phyloP scores from a whole-genome alignment of 352 stramenopile genomes.

The Pythium biforme region DNA sequence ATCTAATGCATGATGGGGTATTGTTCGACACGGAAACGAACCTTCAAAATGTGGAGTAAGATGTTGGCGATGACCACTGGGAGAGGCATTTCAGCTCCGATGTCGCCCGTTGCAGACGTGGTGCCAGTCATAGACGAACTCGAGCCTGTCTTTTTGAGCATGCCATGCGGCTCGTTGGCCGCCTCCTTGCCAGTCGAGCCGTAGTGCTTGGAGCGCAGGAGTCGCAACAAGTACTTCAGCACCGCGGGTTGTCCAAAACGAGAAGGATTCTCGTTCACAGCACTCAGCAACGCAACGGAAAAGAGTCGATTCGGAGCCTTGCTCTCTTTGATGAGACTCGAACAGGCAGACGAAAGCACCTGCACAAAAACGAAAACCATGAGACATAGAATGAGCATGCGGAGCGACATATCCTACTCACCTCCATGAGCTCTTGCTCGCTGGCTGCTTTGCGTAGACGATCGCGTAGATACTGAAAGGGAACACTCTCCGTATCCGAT shows the following conservation, averaged over 20 bases:
- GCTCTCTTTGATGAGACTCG: conserved; percentile 52
- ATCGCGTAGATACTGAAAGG: conserved; percentile 53
- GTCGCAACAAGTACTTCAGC: conserved; percentile 73
- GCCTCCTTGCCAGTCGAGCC: conserved; percentile 15
- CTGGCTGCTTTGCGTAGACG: conserved; percentile 35
- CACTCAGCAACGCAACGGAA: conserved; percentile 54
- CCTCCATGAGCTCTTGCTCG: conserved; percentile 55
- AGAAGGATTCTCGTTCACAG: conserved; percentile 52
- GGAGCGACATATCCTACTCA: conserved; percentile 12
- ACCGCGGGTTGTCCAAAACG: conserved; percentile 54
- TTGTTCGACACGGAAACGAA: conserved; percentile 7
- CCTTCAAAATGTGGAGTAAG: conserved; percentile 66
- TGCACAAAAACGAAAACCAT: conserved; percentile 16
- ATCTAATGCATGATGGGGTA: not conserved
- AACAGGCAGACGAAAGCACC: conserved; percentile 52
- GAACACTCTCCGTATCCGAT: conserved; percentile 25
- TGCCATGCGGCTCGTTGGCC: conserved; percentile 34
- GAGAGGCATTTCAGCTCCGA: conserved; percentile 48
- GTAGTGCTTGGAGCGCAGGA: conserved; percentile 85
- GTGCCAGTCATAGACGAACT: conserved; percentile 17
- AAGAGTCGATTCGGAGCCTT: conserved; percentile 59
- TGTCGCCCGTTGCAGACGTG: conserved; percentile 29
- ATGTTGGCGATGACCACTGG: conserved; percentile 75
- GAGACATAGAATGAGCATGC: not conserved
- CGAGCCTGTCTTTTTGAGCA: conserved; percentile 32